phyloP scores from a whole-genome alignment of 768 basidiomycete genomes.

The Calvatia gigantea region DNA sequence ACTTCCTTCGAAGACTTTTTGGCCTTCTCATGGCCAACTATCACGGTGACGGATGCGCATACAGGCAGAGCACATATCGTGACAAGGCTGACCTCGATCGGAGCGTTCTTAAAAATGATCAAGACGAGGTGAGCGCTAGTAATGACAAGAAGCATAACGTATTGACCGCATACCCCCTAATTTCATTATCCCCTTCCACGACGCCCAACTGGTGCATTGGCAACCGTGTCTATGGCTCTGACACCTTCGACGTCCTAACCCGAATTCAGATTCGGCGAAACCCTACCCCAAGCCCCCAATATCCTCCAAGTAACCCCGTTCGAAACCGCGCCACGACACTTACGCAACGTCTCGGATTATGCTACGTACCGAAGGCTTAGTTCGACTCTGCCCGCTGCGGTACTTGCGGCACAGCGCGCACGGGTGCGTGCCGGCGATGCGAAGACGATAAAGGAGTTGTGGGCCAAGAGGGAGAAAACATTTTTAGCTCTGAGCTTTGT shows the following conservation, averaged over 20 bases:
- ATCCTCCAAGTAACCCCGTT: conserved; percentile 67
- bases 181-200: conserved; percentile 4
- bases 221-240: background rate
- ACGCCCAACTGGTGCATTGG: background rate
- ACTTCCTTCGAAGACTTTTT: conserved; percentile 78
- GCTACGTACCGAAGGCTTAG: conserved; percentile 66
- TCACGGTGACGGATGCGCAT: conserved; percentile 68
- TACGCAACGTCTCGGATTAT: conserved; percentile 69
- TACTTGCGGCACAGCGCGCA: conserved; percentile 59
- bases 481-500: conserved; percentile 76
- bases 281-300: conserved; percentile 67
- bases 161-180: conserved; percentile 1
- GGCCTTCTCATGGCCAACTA: conserved; percentile 79
- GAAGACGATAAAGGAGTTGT: conserved; percentile 59
- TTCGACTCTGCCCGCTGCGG: conserved; percentile 65
- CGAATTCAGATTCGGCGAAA: conserved; percentile 67
- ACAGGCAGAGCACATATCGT: conserved; percentile 78
- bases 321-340: conserved; percentile 62
- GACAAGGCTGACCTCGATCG: conserved; percentile 67
- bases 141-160: background rate
- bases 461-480: conserved; percentile 68
- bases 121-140: conserved; percentile 55
- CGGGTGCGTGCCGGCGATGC: conserved; percentile 68
- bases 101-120: conserved; percentile 81
- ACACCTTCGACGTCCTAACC: conserved; percentile 5